Percentiles rank a stretch among this genome's conserved stretches.
phyloP scores from a whole-genome alignment of 331 rosid species.

The Telfairia occidentalis region DNA sequence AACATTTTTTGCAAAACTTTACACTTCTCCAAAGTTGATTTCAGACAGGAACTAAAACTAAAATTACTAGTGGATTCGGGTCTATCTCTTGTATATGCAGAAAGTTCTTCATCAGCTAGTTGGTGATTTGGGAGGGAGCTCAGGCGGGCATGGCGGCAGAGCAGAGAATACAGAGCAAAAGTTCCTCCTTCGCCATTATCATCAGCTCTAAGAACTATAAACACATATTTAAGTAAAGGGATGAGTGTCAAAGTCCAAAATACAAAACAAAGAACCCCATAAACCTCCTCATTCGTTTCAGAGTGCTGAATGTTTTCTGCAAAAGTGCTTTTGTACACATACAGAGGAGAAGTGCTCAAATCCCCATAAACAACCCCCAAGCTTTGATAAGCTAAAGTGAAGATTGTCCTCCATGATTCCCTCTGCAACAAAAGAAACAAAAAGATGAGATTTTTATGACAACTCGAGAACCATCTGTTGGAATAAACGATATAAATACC shows the following conservation, averaged over 20 bases:
- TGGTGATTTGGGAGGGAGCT: slow-evolving; percentile 83
- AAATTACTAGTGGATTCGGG: slow-evolving; percentile 20
- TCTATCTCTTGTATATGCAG: slow-evolving; percentile 63
- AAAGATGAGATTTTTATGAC: slow-evolving; percentile 17
- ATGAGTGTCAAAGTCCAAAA: slow-evolving; percentile 89
- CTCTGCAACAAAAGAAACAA: slow-evolving; percentile 35
- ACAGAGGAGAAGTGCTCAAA: slow-evolving; percentile 83
- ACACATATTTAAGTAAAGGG: slow-evolving; percentile 78
- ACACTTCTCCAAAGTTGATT: slow-evolving; percentile 65
- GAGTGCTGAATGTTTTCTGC: slow-evolving; percentile 86
- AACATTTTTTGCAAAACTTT: slow-evolving; percentile 57
- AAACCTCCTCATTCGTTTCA: slow-evolving; percentile 89
- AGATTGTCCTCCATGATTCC: slow-evolving; percentile 76
- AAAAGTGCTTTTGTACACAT: slow-evolving; percentile 83
- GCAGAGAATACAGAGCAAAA: slow-evolving; percentile 78
- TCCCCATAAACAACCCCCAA: slow-evolving; percentile 96
- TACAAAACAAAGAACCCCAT: slow-evolving; percentile 78
- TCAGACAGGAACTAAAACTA: slow-evolving; percentile 44
- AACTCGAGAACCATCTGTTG: background rate
- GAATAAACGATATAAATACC: slow-evolving; percentile 34
- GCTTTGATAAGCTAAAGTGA: slow-evolving; percentile 83
- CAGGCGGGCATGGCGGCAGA: slow-evolving; percentile 75
- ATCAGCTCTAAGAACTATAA: slow-evolving; percentile 83
- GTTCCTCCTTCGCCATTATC: slow-evolving; percentile 99
- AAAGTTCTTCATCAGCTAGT: slow-evolving; percentile 75